Base-by-base conservation (phyloP, 192 early-diverging fungal species). In the Backusella sp. region DNA sequence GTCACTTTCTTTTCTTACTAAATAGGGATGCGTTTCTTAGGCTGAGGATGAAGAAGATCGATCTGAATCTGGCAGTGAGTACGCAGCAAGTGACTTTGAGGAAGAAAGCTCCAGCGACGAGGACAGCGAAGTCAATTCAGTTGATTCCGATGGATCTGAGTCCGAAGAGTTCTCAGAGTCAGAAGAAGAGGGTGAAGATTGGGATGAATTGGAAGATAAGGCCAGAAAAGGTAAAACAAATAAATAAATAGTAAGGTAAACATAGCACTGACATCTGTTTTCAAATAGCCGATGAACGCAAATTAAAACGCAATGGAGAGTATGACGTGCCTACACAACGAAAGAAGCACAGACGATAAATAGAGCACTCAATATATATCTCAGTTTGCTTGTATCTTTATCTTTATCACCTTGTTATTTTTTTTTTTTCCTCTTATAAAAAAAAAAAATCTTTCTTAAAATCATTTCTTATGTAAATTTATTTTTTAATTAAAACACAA, bases 161-260 rank as follows among this genome's bases (percentile, higher is more conserved):
- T 86, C 86, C 15, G 86, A 88, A 56, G 88, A 88, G 35, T 88
- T 87, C n/a, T 90, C 87, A 73, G 87, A 89, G 23, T 79, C 78
- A 9, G 82, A 76, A n/a, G 82, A 83, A 74, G 73, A 66, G 19
- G n/a, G 39, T 26, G 15, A 34, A 80, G 93, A 94, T 75, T 95
- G 94, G 94, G 94, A 95, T 77, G 92, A 87, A 46, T 80, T 92
- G 36, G 94, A 95, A 77, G 92, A 91, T 78, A 92, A 93, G 77
- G 93, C 94, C 8, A 86, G 90, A 75, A 74, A 85, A 79, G 88
- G 88, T 88, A 52, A 32, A 32, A 32, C 0, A 30, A 2, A 32
- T 2, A 3, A 32, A 32, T 32, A 1, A 32, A 32, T 32, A 32
- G 3, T 32, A 1, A 32, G 3, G 32, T 32, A 32, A 32, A 32